Conservation (phyloP, 345 rosid genomes). For the Salix purpurea region DNA sequence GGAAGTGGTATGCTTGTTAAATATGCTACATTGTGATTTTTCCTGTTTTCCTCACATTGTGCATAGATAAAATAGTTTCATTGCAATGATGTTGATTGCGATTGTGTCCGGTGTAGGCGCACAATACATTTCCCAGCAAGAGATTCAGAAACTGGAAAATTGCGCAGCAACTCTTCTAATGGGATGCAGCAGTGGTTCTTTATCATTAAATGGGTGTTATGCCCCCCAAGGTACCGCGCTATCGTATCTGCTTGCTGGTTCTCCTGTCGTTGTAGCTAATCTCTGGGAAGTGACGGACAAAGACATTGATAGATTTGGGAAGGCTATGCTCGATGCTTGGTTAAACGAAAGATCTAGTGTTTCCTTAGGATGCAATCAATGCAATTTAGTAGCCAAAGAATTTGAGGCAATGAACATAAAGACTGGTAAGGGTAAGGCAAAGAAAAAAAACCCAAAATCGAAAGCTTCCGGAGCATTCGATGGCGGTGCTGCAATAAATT, state of each 20-base stretch:
- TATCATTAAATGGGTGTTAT: slow-evolving; percentile 66
- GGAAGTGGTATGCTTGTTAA: slow-evolving; percentile 68
- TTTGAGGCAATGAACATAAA: slow-evolving; percentile 46
- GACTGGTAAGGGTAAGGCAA: slow-evolving; percentile 34
- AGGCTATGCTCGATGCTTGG: slow-evolving; percentile 77
- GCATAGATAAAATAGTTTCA: neutral
- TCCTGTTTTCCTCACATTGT: neutral
- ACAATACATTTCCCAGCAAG: slow-evolving; percentile 60
- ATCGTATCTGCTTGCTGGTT: slow-evolving; percentile 69
- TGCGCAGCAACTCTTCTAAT: slow-evolving; percentile 81
- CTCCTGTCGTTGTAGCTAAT: slow-evolving; percentile 75
- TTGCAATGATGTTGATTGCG: slow-evolving; percentile 12
- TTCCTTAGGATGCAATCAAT: slow-evolving; percentile 34
- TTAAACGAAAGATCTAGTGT: slow-evolving; percentile 55
- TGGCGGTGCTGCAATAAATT: slow-evolving; percentile 13
- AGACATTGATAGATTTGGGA: slow-evolving; percentile 85
- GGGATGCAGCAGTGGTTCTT: slow-evolving; percentile 95
- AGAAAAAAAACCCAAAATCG: slow-evolving; percentile 39
- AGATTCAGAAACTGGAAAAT: slow-evolving; percentile 64
- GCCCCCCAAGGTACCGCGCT: slow-evolving; percentile 71
- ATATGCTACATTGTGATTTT: neutral
- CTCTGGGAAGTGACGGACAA: slow-evolving; percentile 95
- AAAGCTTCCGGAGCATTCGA: slow-evolving; percentile 23
- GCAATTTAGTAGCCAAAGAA: slow-evolving; percentile 46
- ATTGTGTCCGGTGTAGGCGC: slow-evolving; percentile 40